These are phyloP conservation scores for Irpex rosettiformis DNA, from an alignment of 1,284 basidiomycete species.

Conservation along the genomic window DNA sequence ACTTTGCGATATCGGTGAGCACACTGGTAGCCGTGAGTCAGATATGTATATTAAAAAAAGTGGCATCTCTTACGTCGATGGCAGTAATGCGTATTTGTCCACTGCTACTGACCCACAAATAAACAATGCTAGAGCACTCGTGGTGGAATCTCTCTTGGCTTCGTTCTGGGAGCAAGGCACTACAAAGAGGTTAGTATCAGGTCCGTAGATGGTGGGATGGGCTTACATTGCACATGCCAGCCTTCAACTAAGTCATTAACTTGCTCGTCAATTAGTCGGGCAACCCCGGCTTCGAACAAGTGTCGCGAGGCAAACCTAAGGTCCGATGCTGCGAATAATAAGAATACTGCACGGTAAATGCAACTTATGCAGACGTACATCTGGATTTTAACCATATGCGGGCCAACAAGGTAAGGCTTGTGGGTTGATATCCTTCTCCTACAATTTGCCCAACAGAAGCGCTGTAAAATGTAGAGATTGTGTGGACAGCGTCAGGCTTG, in stretches of 20 bases:
- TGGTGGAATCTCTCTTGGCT: slow-evolving; percentile 48
- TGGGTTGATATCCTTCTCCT: slow-evolving; percentile 56
- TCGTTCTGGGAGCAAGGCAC: slow-evolving; percentile 70
- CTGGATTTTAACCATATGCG: slow-evolving; percentile 72
- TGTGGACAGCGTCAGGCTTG: slow-evolving; percentile 58
- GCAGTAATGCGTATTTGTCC: slow-evolving; percentile 77
- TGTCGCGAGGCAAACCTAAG: slow-evolving; percentile 71
- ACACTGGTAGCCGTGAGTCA: slow-evolving; percentile 41
- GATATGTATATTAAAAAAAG: not conserved
- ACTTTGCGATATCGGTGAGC: slow-evolving; percentile 81
- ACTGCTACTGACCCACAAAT: slow-evolving; percentile 83
- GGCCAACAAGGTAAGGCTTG: slow-evolving; percentile 72
- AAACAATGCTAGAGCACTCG: slow-evolving; percentile 68
- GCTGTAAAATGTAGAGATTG: slow-evolving; percentile 76
- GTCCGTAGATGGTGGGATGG: not conserved
- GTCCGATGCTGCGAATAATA: slow-evolving; percentile 46
- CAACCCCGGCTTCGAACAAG: slow-evolving; percentile 73
- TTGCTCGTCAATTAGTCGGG: slow-evolving; percentile 64
- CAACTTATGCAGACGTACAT: slow-evolving; percentile 39
- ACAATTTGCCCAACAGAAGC: slow-evolving; percentile 60
- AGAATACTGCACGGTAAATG: not conserved
- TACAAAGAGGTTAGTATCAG: slow-evolving; percentile 28
- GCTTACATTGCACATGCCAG: slow-evolving; percentile 69
- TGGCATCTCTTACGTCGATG: slow-evolving; percentile 50
- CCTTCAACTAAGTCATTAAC: slow-evolving; percentile 56